phyloP scores from a whole-genome alignment of 2,329 filamentous ascomycete species.

The Chrysosporium queenslandicum region DNA sequence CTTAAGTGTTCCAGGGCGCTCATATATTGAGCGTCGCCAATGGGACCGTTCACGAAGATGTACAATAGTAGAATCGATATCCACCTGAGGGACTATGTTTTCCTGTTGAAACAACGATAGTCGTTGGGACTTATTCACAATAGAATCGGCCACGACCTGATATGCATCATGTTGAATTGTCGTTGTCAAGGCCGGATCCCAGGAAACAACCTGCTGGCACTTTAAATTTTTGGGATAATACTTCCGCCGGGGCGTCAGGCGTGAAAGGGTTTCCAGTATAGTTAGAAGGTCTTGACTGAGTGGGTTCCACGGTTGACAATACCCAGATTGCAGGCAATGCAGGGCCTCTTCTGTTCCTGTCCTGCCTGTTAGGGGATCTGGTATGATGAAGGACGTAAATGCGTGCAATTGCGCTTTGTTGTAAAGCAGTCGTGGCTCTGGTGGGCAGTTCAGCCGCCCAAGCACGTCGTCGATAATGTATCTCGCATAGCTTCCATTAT shows the following conservation, averaged over 20 bases:
- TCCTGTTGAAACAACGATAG: background rate
- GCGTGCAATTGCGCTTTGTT: slow-evolving; percentile 46
- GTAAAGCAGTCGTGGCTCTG: slow-evolving; percentile 47
- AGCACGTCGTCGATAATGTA: slow-evolving; percentile 48
- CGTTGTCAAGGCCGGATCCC: slow-evolving; percentile 28
- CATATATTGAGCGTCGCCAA: slow-evolving; percentile 6
- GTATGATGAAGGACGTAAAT: slow-evolving; percentile 23
- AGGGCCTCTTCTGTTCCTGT: slow-evolving; percentile 28
- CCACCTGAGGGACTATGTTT: background rate
- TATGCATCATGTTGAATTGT: slow-evolving; percentile 35
- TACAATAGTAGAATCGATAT: background rate
- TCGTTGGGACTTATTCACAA: slow-evolving; percentile 2
- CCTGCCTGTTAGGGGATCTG: slow-evolving; percentile 25
- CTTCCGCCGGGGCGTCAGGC: slow-evolving; percentile 21
- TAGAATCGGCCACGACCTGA: slow-evolving; percentile 11
- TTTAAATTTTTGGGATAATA: slow-evolving; percentile 25
- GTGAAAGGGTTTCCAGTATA: slow-evolving; percentile 19
- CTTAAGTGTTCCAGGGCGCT: background rate
- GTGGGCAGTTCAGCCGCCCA: slow-evolving; percentile 47
- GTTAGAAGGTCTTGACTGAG: slow-evolving; percentile 13
- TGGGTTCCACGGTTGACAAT: slow-evolving; percentile 16
- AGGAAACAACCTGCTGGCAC: slow-evolving; percentile 20
- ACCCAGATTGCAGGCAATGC: slow-evolving; percentile 17
- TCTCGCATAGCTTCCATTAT: slow-evolving; percentile 36
- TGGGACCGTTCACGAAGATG: slow-evolving; percentile 2